A percentile compares a stretch with the other conserved stretches of the same genome.
Evolutionary conservation across 441 rosid species (phyloP).

Genomic region (Bruguiera hainesii): DNA sequence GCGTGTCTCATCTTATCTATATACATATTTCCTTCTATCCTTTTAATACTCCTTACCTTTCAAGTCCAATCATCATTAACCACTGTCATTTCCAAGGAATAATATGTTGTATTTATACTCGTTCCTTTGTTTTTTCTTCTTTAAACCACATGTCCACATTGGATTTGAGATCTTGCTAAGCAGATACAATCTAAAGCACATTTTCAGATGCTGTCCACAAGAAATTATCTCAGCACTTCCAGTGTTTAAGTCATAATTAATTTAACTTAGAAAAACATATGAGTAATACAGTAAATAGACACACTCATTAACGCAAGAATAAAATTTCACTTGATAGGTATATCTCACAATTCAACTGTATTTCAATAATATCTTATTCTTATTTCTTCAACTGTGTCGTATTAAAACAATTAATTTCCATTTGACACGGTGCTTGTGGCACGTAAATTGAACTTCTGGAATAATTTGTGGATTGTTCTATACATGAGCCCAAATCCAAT

Average conservation of each 20-base stretch:
- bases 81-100: conserved; percentile 15
- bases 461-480: conserved; percentile 20
- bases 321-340: no score
- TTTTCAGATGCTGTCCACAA: conserved; percentile 19
- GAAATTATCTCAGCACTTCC: conserved; percentile 12
- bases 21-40: no score
- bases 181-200: no score
- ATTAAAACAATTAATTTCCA: background rate
- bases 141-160: background rate
- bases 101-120: background rate
- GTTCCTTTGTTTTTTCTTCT: no score
- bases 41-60: conserved; percentile 25
- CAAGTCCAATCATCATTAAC: conserved; percentile 18
- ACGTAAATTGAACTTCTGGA: conserved; percentile 11
- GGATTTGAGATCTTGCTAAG: no score
- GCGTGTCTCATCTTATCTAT: no score
- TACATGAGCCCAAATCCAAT: conserved; percentile 4
- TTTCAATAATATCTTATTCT: background rate
- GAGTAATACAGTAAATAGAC: no score
- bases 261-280: no score
- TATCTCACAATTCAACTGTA: background rate
- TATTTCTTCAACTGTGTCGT: no score
- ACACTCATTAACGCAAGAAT: no score
- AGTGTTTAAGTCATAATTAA: no score
- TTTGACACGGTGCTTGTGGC: conserved; percentile 1